phyloP scores from a whole-genome alignment of 129 eudicot genomes.

The Flaveria trinervia region DNA sequence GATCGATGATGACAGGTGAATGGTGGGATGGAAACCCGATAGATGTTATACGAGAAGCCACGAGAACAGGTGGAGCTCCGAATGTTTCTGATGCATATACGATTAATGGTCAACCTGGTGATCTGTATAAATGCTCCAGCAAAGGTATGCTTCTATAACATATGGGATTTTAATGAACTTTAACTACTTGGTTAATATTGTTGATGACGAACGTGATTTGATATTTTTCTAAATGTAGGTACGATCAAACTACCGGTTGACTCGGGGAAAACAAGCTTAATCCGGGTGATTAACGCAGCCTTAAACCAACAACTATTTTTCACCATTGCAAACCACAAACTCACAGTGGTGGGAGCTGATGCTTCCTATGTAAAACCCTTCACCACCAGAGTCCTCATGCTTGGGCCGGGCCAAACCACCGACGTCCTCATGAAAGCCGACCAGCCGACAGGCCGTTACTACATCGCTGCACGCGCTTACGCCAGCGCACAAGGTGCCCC shows the following conservation, averaged over 20 bases:
- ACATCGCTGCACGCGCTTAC: constrained; percentile 90
- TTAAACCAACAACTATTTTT: constrained; percentile 90
- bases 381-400: constrained; percentile 84
- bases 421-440: constrained; percentile 83
- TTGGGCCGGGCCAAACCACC: constrained; percentile 98
- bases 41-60: constrained; percentile 75
- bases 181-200: not conserved
- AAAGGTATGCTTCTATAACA: constrained; percentile 58
- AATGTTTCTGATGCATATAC: constrained; percentile 93
- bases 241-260: constrained; percentile 64
- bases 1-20: constrained; percentile 57
- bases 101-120: constrained; percentile 98
- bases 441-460: constrained; percentile 82
- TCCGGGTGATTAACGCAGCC: constrained; percentile 77
- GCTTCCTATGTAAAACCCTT: constrained; percentile 94
- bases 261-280: constrained; percentile 76
- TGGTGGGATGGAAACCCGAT: constrained; percentile 98
- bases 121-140: constrained; percentile 77
- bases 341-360: constrained; percentile 90
- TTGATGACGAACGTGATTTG: not conserved
- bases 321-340: constrained; percentile 77
- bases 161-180: not conserved
- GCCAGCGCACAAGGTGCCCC: constrained; percentile 94
- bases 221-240: constrained; percentile 41
- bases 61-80: constrained; percentile 88